phyloP scores from a whole-genome alignment of 2,329 filamentous ascomycete species.

The Colletotrichum godetiae region DNA sequence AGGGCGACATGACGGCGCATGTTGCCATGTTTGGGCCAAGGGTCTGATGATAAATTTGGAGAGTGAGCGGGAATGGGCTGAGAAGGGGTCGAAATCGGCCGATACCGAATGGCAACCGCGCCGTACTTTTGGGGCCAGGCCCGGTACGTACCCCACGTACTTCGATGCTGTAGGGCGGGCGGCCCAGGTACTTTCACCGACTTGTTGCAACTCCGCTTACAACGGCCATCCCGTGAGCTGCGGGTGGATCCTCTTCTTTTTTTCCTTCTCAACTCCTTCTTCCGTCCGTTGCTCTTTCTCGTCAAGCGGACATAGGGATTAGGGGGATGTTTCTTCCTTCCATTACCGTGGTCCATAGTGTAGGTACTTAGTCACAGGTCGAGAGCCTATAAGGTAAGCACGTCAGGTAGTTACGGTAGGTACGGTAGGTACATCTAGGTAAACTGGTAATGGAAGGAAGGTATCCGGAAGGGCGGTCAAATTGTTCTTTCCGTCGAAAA shows the following conservation, averaged over 20 bases:
- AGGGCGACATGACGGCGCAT: constrained; percentile 35
- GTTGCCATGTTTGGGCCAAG: constrained; percentile 37
- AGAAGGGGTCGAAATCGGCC: constrained; percentile 48
- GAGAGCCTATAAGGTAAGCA: too few species aligned
- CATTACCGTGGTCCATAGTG: not conserved
- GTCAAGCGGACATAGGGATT: not conserved
- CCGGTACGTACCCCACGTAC: constrained; percentile 27
- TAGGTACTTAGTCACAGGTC: not conserved
- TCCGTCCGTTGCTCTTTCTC: not conserved
- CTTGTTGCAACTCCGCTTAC: constrained; percentile 22
- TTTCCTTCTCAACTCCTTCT: not conserved
- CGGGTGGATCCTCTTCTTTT: constrained; percentile 6
- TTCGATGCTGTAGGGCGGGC: constrained; percentile 9
- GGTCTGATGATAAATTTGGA: constrained; percentile 48
- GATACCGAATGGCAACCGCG: constrained; percentile 42
- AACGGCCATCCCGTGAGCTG: constrained; percentile 13
- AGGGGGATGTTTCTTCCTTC: not conserved
- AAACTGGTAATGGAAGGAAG: not conserved
- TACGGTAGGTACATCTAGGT: not conserved
- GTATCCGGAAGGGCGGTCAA: not conserved
- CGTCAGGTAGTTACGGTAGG: too few species aligned
- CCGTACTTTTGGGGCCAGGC: constrained; percentile 21
- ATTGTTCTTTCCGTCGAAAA: not conserved
- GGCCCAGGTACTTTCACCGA: constrained; percentile 34
- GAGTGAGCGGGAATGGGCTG: constrained; percentile 49